Percentiles rank a stretch among this genome's conserved stretches.
phyloP scores from a whole-genome alignment of 83 land plant genomes.

The Larix sibirica region DNA sequence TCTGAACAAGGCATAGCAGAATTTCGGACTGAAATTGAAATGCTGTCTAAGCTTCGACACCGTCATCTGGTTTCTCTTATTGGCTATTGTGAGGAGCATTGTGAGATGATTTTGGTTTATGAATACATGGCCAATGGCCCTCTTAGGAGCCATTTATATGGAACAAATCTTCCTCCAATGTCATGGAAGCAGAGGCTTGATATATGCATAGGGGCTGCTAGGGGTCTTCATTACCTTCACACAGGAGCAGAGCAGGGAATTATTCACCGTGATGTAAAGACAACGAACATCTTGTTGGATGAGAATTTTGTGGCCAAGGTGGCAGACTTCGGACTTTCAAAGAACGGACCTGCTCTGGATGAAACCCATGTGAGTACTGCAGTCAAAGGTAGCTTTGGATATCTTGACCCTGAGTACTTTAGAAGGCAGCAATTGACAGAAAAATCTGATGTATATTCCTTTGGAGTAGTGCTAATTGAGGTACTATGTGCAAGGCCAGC shows the following conservation, averaged over 20 bases:
- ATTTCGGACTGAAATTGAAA: slow-evolving; percentile 34
- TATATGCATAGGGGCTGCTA: slow-evolving; percentile 46
- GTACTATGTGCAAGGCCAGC: slow-evolving; percentile 43
- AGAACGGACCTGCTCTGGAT: slow-evolving; percentile 33
- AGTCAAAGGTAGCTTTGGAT: slow-evolving; percentile 50
- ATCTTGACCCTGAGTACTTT: slow-evolving; percentile 54
- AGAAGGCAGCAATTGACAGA: slow-evolving; percentile 39
- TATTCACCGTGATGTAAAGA: slow-evolving; percentile 58
- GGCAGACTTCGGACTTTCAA: slow-evolving; percentile 50
- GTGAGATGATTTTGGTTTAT: slow-evolving; percentile 49
- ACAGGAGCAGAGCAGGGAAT: slow-evolving; percentile 33
- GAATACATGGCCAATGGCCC: slow-evolving; percentile 55
- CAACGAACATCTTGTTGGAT: slow-evolving; percentile 44
- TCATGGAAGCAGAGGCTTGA: slow-evolving; percentile 43
- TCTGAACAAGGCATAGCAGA: slow-evolving; percentile 70
- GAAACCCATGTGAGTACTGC: slow-evolving; percentile 48
- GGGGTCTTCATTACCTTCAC: slow-evolving; percentile 49
- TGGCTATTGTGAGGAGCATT: slow-evolving; percentile 44
- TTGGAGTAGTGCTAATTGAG: slow-evolving; percentile 43
- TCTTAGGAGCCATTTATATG: slow-evolving; percentile 44
- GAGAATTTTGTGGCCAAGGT: slow-evolving; percentile 36
- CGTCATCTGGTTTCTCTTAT: slow-evolving; percentile 43
- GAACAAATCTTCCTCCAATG: slow-evolving; percentile 25
- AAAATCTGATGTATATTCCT: slow-evolving; percentile 47
- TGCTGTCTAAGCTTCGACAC: slow-evolving; percentile 37